Conservation (phyloP, 2,329 filamentous ascomycete genomes). For the Rutstroemia sydowiana region DNA sequence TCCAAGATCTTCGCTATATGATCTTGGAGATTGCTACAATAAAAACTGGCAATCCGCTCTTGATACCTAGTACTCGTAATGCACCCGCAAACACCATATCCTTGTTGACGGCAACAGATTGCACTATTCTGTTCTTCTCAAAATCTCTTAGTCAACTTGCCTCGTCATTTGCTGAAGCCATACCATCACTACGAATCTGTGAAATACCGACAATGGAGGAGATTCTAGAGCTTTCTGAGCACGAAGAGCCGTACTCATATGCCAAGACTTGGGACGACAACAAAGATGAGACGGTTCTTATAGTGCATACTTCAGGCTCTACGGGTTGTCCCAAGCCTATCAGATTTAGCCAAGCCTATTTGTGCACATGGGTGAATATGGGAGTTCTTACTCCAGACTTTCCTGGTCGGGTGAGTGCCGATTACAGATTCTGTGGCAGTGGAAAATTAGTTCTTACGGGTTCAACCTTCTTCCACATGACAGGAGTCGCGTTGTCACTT, state of each 20-base stretch:
- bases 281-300: constrained; percentile 2
- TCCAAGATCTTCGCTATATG: constrained; percentile 22
- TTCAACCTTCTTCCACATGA: constrained; percentile 16
- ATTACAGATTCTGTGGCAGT: not conserved
- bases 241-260: constrained; percentile 7
- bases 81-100: constrained; percentile 16
- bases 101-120: constrained; percentile 14
- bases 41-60: constrained; percentile 12
- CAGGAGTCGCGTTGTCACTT: constrained; percentile 7
- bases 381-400: not conserved
- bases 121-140: constrained; percentile 14
- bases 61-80: constrained; percentile 17
- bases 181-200: constrained; percentile 7
- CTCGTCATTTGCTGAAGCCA: not conserved
- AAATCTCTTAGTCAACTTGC: constrained; percentile 3
- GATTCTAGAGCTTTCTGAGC: constrained; percentile 11
- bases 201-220: constrained; percentile 23
- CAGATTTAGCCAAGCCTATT: constrained; percentile 34
- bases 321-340: constrained; percentile 16
- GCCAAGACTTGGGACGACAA: constrained; percentile 22
- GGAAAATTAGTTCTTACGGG: not conserved
- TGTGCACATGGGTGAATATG: constrained; percentile 31
- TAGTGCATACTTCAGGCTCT: constrained; percentile 16
- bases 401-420: not conserved
- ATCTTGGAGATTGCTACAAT: constrained; percentile 7